Conservation (phyloP, 2,329 filamentous ascomycete genomes). For the Exophiala sideris region DNA sequence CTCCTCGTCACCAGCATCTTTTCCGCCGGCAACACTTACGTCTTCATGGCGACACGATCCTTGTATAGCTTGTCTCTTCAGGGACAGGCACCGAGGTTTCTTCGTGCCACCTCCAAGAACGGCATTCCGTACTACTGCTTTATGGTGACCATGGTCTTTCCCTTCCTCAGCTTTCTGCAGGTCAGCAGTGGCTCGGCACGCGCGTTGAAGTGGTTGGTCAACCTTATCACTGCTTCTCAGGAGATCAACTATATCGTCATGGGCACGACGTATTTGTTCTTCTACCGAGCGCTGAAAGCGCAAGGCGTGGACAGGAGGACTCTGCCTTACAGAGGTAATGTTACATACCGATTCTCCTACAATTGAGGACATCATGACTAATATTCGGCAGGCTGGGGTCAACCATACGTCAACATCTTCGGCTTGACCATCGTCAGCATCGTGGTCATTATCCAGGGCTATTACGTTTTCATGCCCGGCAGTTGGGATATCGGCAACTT, state of each 20-base stretch:
- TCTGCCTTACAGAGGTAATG: slow-evolving; percentile 63
- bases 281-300: slow-evolving; percentile 62
- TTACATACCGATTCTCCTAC: no score
- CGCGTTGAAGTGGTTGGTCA: slow-evolving; percentile 51
- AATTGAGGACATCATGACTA: no score
- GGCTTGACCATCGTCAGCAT: slow-evolving; percentile 59
- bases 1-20: slow-evolving; percentile 52
- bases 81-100: slow-evolving; percentile 49
- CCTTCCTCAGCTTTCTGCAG: slow-evolving; percentile 69
- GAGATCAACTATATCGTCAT: slow-evolving; percentile 64
- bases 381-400: slow-evolving; percentile 50
- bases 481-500: slow-evolving; percentile 64
- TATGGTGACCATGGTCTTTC: slow-evolving; percentile 58
- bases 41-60: slow-evolving; percentile 62
- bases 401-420: slow-evolving; percentile 53
- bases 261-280: slow-evolving; percentile 65
- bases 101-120: slow-evolving; percentile 50
- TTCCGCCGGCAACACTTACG: slow-evolving; percentile 52
- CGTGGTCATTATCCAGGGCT: slow-evolving; percentile 64
- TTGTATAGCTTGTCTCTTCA: slow-evolving; percentile 55
- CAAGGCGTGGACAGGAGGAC: slow-evolving; percentile 65
- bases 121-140: slow-evolving; percentile 72
- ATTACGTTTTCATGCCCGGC: slow-evolving; percentile 65
- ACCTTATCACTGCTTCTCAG: slow-evolving; percentile 45
- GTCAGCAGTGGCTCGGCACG: slow-evolving; percentile 60